Conservation (phyloP, 2,329 filamentous ascomycete genomes). For the Pseudogymnoascus sp. region DNA sequence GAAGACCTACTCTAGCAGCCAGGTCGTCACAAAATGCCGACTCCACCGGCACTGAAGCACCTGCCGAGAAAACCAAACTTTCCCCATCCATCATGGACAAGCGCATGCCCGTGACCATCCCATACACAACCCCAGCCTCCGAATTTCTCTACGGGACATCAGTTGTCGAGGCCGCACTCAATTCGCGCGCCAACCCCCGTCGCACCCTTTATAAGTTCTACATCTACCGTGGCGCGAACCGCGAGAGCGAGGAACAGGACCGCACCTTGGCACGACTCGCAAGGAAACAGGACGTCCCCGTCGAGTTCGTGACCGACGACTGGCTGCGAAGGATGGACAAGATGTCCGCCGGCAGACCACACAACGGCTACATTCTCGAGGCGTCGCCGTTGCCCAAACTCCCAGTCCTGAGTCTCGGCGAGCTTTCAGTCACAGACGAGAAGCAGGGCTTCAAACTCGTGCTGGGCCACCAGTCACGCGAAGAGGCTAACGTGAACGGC, state of each 20-base stretch:
- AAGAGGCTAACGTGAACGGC: conserved; percentile 70
- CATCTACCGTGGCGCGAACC: conserved; percentile 53
- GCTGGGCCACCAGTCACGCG: conserved; percentile 59
- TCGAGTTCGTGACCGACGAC: conserved; percentile 49
- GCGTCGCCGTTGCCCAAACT: conserved; percentile 70
- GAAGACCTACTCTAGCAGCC: background rate
- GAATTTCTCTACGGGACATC: conserved; percentile 85
- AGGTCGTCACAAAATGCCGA: background rate
- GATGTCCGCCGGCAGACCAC: conserved; percentile 72
- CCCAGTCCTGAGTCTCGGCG: conserved; percentile 51
- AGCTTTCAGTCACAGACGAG: conserved; percentile 15
- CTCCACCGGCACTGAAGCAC: background rate
- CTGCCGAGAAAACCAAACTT: background rate
- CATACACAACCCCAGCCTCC: conserved; percentile 76
- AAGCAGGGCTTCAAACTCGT: conserved; percentile 48
- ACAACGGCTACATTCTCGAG: conserved; percentile 86
- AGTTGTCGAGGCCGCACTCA: conserved; percentile 71
- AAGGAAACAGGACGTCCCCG: conserved; percentile 38
- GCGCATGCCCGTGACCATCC: conserved; percentile 35
- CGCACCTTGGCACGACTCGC: conserved; percentile 39
- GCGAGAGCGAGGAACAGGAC: conserved; percentile 40
- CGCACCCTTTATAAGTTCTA: conserved; percentile 82
- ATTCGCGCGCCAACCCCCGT: conserved; percentile 39
- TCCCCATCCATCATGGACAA: conserved; percentile 13
- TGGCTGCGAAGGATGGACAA: conserved; percentile 69